Evolutionary conservation across 176 grass and related monocot genomes (phyloP), one percentile per base, ranked within the genome.

Genomic region (Musa troglodytarum): DNA sequence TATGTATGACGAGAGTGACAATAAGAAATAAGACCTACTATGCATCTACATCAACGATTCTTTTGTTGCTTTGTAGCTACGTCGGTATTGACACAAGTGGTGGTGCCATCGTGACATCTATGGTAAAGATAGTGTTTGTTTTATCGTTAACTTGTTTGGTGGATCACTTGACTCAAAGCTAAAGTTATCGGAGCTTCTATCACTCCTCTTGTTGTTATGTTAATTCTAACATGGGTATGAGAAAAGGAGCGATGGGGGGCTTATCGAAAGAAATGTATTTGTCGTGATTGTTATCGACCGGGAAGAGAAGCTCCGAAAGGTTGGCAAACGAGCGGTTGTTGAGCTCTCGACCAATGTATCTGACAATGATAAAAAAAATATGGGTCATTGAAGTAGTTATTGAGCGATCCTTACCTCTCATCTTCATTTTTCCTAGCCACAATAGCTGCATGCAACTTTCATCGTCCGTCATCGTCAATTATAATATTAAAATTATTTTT

Each of bases 351-450:
- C 3, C 4, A 43, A 43, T 43, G 34, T 43, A 43, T 43, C 0
- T 0, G 3, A 6, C 3, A 0, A 5, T 43, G 3, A 0, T 43
- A 5, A 0, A 43, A 43, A 43, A n/a, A n/a, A n/a, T n/a, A 29
- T 29, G 22, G 22, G 22, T 22, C 22, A 22, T 29, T 5, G 34
- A 43, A 0, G 0, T 0, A 5, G 0, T 43, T 43, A 4, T 0
- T 0, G 4, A 6, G 0, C 4, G 0, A 43, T 0, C 0, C 0
- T 43, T 43, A 6, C 0, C 4, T 43, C 4, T 43, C 0, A 0
- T 0, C 0, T 4, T 43, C 0, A 0, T 0, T 43, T 4, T 43
- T 43, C 3, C 6, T 4, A 34, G 4, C 3, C 0, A 5, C 3
- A 34, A 34, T 4, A 34, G 0, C 2, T 4, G 3, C 2, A 2